phyloP scores from a whole-genome alignment of 2,329 filamentous ascomycete genomes.

The Fusarium sp. region DNA sequence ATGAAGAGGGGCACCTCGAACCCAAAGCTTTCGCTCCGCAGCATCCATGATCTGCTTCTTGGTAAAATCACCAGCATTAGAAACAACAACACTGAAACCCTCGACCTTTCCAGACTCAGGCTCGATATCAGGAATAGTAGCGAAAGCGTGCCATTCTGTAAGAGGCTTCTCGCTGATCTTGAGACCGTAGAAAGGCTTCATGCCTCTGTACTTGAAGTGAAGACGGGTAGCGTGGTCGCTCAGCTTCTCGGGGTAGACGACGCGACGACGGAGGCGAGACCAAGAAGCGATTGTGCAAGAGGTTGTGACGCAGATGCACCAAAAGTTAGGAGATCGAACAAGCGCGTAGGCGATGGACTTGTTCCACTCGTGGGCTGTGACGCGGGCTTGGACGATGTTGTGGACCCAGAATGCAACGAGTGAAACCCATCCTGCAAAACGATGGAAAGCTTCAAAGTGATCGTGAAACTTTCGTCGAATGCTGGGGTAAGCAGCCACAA shows the following conservation, averaged over 20 bases:
- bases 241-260: slow-evolving; percentile 16
- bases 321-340: slow-evolving; percentile 20
- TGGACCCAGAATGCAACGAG: slow-evolving; percentile 10
- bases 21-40: slow-evolving; percentile 11
- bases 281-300: slow-evolving; percentile 15
- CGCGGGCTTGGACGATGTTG: slow-evolving; percentile 16
- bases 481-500: slow-evolving; percentile 2
- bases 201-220: slow-evolving; percentile 25
- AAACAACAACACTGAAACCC: slow-evolving; percentile 20
- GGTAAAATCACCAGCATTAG: slow-evolving; percentile 11
- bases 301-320: slow-evolving; percentile 22
- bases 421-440: slow-evolving; percentile 17
- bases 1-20: slow-evolving; percentile 16
- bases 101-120: slow-evolving; percentile 15
- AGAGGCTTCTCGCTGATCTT: slow-evolving; percentile 26
- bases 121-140: slow-evolving; percentile 17
- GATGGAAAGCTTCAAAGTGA: slow-evolving; percentile 21
- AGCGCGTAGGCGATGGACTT: slow-evolving; percentile 1
- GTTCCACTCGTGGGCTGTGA: slow-evolving; percentile 12
- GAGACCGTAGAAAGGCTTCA: slow-evolving; percentile 23
- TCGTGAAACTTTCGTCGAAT: slow-evolving; percentile 23
- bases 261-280: slow-evolving; percentile 7
- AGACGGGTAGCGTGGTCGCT: slow-evolving; percentile 21
- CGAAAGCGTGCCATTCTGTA: slow-evolving; percentile 20
- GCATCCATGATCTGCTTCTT: slow-evolving; percentile 23